phyloP scores from a whole-genome alignment of 441 rosid species.

The Euphorbia celastroides region DNA sequence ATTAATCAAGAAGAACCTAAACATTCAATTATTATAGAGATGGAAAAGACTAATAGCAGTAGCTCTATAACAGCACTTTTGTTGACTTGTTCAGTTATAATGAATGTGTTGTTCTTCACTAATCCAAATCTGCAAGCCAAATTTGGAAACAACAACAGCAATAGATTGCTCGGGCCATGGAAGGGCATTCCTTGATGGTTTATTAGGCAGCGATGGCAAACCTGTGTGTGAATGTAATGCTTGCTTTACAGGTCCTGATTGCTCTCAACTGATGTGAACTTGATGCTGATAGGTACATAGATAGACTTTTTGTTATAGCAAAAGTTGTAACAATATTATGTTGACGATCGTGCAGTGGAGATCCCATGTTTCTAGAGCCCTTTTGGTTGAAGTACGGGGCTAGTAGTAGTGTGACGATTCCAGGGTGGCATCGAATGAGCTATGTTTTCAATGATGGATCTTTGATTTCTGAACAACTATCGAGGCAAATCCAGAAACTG shows the following conservation, averaged over 20 bases:
- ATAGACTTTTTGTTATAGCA: background rate
- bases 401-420: constrained; percentile 43
- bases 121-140: background rate
- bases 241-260: constrained; percentile 20
- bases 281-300: constrained; percentile 18
- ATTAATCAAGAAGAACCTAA: background rate
- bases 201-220: background rate
- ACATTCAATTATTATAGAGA: background rate
- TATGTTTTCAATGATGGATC: constrained; percentile 26
- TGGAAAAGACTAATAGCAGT: background rate
- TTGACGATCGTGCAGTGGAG: constrained; percentile 40
- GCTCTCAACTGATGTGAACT: constrained; percentile 16
- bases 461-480: constrained; percentile 35
- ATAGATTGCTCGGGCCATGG: constrained; percentile 26
- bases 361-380: constrained; percentile 68
- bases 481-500: constrained; percentile 34
- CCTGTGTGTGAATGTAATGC: constrained; percentile 22
- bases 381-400: constrained; percentile 53
- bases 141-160: constrained; percentile 1
- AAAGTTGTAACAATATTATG: background rate
- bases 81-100: constrained; percentile 6
- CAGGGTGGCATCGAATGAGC: constrained; percentile 76
- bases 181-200: constrained; percentile 20
- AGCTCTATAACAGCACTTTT: background rate
- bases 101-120: constrained; percentile 2